Evolutionary conservation across 2,329 filamentous ascomycete species (phyloP).

Genomic region (Beauveria australis): DNA sequence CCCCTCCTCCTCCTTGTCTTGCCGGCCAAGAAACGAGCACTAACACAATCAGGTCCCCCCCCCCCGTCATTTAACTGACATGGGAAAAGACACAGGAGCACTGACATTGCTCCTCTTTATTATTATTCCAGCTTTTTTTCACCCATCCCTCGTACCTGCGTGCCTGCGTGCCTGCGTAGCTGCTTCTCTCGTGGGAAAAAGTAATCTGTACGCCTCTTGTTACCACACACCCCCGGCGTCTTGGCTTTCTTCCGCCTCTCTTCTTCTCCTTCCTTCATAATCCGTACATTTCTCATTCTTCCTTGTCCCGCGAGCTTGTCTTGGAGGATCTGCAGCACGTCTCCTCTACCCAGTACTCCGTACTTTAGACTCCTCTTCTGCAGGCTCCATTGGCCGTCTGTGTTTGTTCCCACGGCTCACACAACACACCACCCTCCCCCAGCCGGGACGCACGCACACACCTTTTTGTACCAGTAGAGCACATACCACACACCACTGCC

Average conservation of each 20-base stretch:
- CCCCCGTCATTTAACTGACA: background rate
- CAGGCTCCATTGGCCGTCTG: background rate
- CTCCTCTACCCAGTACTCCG: background rate
- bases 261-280: background rate
- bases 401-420: conserved; percentile 3
- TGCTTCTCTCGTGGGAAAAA: background rate
- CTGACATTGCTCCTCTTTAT: background rate
- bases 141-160: background rate
- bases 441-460: background rate
- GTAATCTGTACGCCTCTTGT: background rate
- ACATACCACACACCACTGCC: background rate
- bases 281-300: background rate
- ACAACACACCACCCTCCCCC: background rate
- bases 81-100: background rate
- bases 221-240: background rate
- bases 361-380: background rate
- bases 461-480: background rate
- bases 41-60: background rate
- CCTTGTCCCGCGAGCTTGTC: background rate
- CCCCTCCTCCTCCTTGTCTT: background rate
- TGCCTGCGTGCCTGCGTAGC: background rate
- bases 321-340: background rate
- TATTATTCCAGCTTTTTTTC: background rate
- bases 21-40: background rate
- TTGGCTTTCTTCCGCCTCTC: background rate